Percentiles rank a stretch among this genome's conserved stretches.
These are phyloP conservation scores for Trichoderma erinaceum DNA, from an alignment of 495 filamentous ascomycete genomes.

Conservation along the genomic window DNA sequence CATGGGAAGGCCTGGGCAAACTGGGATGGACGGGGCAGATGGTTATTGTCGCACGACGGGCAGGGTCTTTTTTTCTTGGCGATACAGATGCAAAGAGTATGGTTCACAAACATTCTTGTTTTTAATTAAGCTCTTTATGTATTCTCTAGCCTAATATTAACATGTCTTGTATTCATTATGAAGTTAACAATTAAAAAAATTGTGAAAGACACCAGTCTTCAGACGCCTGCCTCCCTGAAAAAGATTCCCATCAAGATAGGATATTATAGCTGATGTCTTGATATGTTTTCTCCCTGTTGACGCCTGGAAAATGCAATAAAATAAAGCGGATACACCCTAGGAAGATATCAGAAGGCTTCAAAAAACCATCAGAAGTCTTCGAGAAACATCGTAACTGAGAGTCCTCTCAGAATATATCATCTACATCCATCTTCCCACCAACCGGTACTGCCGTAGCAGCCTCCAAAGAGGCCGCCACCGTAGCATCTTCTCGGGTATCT, in stretches of 20 bases:
- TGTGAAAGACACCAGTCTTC: not conserved
- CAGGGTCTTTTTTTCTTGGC: not conserved
- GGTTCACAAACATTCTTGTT: no score
- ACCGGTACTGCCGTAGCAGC: constrained; percentile 32
- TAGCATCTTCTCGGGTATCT: constrained; percentile 26
- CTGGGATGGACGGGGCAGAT: not conserved
- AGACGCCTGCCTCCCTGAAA: not conserved
- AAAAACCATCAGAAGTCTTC: not conserved
- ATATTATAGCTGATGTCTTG: no score
- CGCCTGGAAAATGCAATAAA: not conserved
- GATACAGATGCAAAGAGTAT: not conserved
- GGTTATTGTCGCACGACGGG: not conserved
- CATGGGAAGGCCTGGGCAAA: not conserved
- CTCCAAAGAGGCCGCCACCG: constrained; percentile 29
- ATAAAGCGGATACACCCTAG: not conserved
- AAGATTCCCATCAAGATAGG: no score
- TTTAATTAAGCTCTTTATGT: not conserved
- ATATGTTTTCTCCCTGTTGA: not conserved
- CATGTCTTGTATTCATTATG: not conserved
- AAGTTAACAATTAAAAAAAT: not conserved
- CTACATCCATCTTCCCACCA: constrained; percentile 39
- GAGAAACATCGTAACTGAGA: not conserved
- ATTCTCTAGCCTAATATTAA: not conserved
- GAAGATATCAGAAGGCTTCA: not conserved
- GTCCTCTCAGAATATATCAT: constrained; percentile 33